Base-by-base conservation (phyloP, 2,329 filamentous ascomycete species). In the Ophiocordyceps robertsii region DNA sequence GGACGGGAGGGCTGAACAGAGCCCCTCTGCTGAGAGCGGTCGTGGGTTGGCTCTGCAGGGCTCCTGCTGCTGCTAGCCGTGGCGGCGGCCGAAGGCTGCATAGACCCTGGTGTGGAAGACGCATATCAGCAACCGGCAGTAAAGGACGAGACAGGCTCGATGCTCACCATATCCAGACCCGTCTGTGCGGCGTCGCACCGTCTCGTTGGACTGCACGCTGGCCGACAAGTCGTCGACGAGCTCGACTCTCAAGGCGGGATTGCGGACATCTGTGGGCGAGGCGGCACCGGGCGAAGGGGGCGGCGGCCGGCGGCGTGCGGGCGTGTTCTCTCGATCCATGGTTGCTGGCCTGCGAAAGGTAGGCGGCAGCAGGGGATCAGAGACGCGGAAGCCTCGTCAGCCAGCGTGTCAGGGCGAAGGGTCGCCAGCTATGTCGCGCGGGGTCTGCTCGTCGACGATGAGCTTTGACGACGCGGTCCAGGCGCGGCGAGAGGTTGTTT, bases 151-250 rank as follows among this genome's bases (percentile, higher is more conserved):
- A 44, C 9, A 41, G 33, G 16, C 10, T 12, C 27, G 36, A 39
- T 17, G 44, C 58, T 42, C 62, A 81, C 77, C 77, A 61, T 80
- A 80, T 19, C 55, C 56, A 17, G 39, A 29, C 30, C 60, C 62
- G 49, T 80, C 76, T 44, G 72, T 66, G 49, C 72, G 68, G 50
- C 73, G 68, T 49, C 77, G 70, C 50, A 78, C 64, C 14, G 76
- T 79, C 44, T 80, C 77, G 19, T 70, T 70, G 17, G 75, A 75
- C 53, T 77, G 73, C 51, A 69, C 70, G 57, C 68, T 75, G 51
- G 77, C 74, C 5, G 70, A 64, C 39, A 69, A 55, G 21, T 59
- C 63, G 39, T 73, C 69, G 32, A 69, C 48, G 38, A 61, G 51
- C 39, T 64, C 61, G 46, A 61, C 53, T 47, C 57, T 57, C 35